Conservation (phyloP, 805 yeast species). For the Metschnikowia picachoensis region DNA sequence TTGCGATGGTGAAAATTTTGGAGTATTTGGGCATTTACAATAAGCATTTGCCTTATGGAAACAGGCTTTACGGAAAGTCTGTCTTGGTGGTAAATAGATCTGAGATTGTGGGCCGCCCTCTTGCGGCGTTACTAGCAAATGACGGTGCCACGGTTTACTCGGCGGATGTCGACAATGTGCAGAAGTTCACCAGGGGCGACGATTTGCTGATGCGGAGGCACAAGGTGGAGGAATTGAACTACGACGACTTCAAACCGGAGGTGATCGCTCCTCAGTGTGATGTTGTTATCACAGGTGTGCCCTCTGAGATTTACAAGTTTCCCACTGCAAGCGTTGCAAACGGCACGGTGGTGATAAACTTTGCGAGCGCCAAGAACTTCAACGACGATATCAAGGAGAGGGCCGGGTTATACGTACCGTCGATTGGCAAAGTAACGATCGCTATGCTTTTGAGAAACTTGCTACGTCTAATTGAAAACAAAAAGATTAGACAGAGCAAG, state of each 20-base stretch:
- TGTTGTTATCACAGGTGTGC: conserved; percentile 95
- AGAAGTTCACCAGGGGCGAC: conserved; percentile 91
- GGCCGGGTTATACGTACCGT: conserved; percentile 92
- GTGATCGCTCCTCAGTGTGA: conserved; percentile 73
- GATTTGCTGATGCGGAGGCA: conserved; percentile 80
- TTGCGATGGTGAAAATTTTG: conserved; percentile 88
- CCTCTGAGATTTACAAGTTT: conserved; percentile 76
- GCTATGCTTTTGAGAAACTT: conserved; percentile 90
- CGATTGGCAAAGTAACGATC: conserved; percentile 94
- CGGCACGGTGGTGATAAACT: conserved; percentile 90
- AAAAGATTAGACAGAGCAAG: conserved; percentile 22
- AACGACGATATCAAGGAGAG: conserved; percentile 73
- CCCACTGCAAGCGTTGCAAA: conserved; percentile 75
- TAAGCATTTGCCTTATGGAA: conserved; percentile 76
- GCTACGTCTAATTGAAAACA: conserved; percentile 75
- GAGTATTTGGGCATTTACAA: conserved; percentile 90
- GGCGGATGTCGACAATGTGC: conserved; percentile 81
- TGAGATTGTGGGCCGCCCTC: conserved; percentile 95
- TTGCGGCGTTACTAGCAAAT: conserved; percentile 92
- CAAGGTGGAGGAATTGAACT: conserved; percentile 58
- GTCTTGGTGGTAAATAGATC: conserved; percentile 88
- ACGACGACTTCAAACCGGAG: conserved; percentile 49
- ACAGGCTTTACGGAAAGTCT: conserved; percentile 89
- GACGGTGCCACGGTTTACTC: conserved; percentile 97
- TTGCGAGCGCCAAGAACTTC: conserved; percentile 86